Percentiles rank a stretch among this genome's conserved stretches.
These are phyloP conservation scores for Yamadazyma diddensiae DNA, from an alignment of 1,139 yeast species.

Conservation along the genomic window DNA sequence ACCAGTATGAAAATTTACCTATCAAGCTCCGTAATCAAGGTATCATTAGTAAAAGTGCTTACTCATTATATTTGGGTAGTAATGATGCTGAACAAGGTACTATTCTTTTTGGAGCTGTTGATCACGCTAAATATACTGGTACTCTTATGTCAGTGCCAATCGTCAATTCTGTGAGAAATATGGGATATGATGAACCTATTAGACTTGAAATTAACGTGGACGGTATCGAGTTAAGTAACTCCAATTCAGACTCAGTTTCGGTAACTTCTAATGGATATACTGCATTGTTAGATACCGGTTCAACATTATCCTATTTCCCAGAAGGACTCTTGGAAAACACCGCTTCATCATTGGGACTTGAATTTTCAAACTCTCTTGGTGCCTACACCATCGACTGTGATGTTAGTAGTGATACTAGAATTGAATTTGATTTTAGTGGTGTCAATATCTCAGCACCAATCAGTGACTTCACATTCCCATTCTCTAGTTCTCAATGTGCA, in stretches of 20 bases:
- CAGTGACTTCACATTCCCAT: constrained; percentile 21
- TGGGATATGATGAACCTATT: constrained; percentile 22
- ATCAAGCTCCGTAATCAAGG: constrained; percentile 35
- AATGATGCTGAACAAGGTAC: constrained; percentile 32
- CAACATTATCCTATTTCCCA: constrained; percentile 39
- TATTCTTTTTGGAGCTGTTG: constrained; percentile 59
- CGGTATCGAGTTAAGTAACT: constrained; percentile 16
- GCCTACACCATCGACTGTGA: constrained; percentile 27
- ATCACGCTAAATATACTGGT: constrained; percentile 49
- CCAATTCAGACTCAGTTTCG: constrained; percentile 7
- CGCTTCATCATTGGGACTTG: constrained; percentile 28
- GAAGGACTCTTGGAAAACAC: constrained; percentile 22
- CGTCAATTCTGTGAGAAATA: constrained; percentile 18
- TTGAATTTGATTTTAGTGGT: constrained; percentile 37
- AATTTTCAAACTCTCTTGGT: constrained; percentile 17
- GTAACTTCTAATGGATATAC: constrained; percentile 20
- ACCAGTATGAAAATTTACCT: constrained; percentile 31
- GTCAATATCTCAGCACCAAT: constrained; percentile 36
- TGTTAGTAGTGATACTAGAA: constrained; percentile 13
- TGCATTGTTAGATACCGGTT: constrained; percentile 44
- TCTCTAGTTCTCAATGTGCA: constrained; percentile 19
- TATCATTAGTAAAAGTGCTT: constrained; percentile 46
- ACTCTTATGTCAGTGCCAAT: constrained; percentile 32
- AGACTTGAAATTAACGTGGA: constrained; percentile 27
- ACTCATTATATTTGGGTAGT: constrained; percentile 49